phyloP scores from a whole-genome alignment of 495 filamentous ascomycete genomes.

The Aspergillus wentii region DNA sequence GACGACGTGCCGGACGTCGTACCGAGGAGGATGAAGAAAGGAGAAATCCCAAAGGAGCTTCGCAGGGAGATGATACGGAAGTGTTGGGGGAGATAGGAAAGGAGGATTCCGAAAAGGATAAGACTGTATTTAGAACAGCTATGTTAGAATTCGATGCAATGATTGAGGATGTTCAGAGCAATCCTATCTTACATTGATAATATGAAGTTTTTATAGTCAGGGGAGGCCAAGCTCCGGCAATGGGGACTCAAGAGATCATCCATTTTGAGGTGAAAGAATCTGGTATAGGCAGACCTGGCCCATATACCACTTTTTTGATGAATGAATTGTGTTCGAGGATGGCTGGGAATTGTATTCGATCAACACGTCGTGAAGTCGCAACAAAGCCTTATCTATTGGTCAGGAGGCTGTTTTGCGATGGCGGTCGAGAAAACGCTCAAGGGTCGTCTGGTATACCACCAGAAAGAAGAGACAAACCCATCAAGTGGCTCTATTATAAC shows the following conservation, averaged over 20 bases:
- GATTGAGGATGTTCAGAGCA: not conserved
- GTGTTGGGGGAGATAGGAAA: slow-evolving; percentile 95
- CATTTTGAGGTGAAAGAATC: too few species aligned
- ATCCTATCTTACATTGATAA: slow-evolving; percentile 47
- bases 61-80: slow-evolving; percentile 79
- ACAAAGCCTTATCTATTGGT: too few species aligned
- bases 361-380: too few species aligned
- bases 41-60: slow-evolving; percentile 93
- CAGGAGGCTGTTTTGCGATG: too few species aligned
- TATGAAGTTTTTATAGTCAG: slow-evolving; percentile 51
- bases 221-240: slow-evolving; percentile 24
- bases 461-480: too few species aligned
- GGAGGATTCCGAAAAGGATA: slow-evolving; percentile 82
- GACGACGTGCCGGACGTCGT: slow-evolving; percentile 81
- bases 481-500: too few species aligned
- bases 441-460: too few species aligned
- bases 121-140: slow-evolving; percentile 44
- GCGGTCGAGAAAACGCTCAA: too few species aligned
- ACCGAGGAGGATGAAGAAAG: slow-evolving; percentile 88
- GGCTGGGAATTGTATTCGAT: too few species aligned
- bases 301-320: too few species aligned
- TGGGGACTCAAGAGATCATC: not conserved
- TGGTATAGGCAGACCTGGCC: too few species aligned
- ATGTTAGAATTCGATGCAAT: not conserved
- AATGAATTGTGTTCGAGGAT: too few species aligned